phyloP scores from a whole-genome alignment of 495 filamentous ascomycete genomes.

The Aspergillus leporis region DNA sequence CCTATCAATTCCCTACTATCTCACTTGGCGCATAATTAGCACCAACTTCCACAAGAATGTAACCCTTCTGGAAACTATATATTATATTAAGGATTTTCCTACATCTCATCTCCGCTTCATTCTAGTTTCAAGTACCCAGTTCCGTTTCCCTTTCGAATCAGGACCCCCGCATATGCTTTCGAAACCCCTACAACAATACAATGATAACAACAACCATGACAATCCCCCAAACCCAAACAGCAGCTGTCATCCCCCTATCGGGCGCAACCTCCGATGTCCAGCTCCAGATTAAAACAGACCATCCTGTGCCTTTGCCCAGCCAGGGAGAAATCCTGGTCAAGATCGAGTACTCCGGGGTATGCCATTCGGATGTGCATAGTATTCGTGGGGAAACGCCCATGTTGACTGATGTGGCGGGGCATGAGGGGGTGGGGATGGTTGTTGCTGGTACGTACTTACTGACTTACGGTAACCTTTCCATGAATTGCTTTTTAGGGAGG shows the following conservation, averaged over 20 bases:
- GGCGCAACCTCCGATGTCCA: constrained; percentile 24
- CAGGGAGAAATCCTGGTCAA: constrained; percentile 41
- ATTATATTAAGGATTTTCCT: too few relatives aligned
- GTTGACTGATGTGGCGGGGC: constrained; percentile 46
- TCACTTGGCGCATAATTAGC: neutral
- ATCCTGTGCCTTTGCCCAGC: constrained; percentile 36
- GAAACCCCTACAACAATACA: too few relatives aligned
- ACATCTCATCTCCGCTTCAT: too few relatives aligned
- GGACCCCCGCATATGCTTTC: too few relatives aligned
- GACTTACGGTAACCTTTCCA: too few relatives aligned
- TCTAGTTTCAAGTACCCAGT: too few relatives aligned
- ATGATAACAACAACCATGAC: constrained; percentile 21
- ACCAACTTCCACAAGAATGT: too few relatives aligned
- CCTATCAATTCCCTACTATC: neutral
- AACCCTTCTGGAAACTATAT: neutral
- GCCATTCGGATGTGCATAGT: constrained; percentile 47
- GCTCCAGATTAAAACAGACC: constrained; percentile 31
- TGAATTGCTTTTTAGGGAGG: too few relatives aligned
- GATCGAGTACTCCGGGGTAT: constrained; percentile 44
- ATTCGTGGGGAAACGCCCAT: constrained; percentile 48
- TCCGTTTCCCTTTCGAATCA: too few relatives aligned
- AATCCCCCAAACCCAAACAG: constrained; percentile 36
- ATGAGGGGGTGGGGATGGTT: constrained; percentile 45
- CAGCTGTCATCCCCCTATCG: constrained; percentile 34
- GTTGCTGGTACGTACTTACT: constrained; percentile 32